Evolutionary conservation across 2,329 filamentous ascomycete genomes (phyloP).

Genomic region (Trichoderma citrinoviride): DNA sequence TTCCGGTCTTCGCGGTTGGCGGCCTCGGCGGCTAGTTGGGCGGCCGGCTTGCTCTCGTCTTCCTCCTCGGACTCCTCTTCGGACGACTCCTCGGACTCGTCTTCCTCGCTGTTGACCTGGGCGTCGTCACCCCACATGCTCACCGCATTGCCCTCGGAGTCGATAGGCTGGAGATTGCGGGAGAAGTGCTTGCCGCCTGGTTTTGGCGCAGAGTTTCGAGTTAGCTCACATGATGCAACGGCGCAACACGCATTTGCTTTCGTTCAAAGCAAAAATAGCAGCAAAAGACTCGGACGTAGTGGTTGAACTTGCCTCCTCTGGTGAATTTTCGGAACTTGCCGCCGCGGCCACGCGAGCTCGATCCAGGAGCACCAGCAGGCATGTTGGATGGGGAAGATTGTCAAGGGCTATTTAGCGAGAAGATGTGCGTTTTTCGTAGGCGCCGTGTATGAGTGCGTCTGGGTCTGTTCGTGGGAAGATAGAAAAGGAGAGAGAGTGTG

Average conservation of each 20-base stretch:
- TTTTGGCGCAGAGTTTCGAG: not conserved
- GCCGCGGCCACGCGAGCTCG: slow-evolving; percentile 70
- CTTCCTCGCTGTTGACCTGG: slow-evolving; percentile 47
- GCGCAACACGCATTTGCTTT: not conserved
- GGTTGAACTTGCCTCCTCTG: slow-evolving; percentile 67
- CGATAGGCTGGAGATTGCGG: slow-evolving; percentile 81
- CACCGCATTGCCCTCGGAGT: slow-evolving; percentile 83
- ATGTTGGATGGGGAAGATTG: slow-evolving; percentile 36
- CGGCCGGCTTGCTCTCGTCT: slow-evolving; percentile 38
- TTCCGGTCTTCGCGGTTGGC: slow-evolving; percentile 80
- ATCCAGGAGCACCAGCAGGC: slow-evolving; percentile 47
- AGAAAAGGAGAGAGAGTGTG: not conserved
- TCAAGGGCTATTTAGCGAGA: too few species aligned
- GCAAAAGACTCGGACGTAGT: too few species aligned
- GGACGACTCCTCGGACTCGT: slow-evolving; percentile 50
- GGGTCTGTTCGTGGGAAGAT: not conserved
- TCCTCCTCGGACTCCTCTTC: slow-evolving; percentile 46
- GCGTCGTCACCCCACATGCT: slow-evolving; percentile 77
- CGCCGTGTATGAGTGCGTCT: too few species aligned
- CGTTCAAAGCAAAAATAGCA: not conserved
- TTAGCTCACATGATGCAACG: not conserved
- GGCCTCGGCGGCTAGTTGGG: slow-evolving; percentile 44
- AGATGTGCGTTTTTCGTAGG: too few species aligned
- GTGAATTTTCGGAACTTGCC: slow-evolving; percentile 95
- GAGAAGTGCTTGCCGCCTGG: slow-evolving; percentile 96